Conservation (phyloP, 148 eudicot species). For the Nyssa sinensis region DNA sequence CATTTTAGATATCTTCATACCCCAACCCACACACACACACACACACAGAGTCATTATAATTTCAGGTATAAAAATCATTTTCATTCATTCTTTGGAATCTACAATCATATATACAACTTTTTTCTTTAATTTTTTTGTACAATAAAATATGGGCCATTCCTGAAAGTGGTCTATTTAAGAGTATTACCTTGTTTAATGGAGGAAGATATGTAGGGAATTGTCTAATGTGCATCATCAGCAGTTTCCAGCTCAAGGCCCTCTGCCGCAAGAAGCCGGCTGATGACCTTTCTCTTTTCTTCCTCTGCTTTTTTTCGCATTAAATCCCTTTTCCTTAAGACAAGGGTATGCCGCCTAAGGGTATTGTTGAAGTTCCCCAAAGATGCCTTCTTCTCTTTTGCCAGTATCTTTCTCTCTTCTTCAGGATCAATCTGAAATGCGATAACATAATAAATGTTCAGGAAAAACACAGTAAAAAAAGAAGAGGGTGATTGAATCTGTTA, state of each 20-base stretch:
- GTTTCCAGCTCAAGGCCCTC: conserved; percentile 90
- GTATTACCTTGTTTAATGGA: neutral
- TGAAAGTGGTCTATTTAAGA: neutral
- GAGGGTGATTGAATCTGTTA: neutral
- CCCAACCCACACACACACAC: too few species aligned
- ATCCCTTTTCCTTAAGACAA: conserved; percentile 83
- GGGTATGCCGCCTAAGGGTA: conserved; percentile 81
- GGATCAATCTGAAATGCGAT: conserved; percentile 68
- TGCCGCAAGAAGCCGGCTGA: conserved; percentile 75
- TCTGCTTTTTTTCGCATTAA: conserved; percentile 80
- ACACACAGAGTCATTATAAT: too few species aligned
- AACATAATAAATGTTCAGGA: neutral
- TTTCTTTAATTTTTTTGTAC: conserved; percentile 1
- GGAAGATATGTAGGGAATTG: conserved; percentile 3
- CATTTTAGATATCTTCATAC: too few species aligned
- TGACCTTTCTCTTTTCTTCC: conserved; percentile 67
- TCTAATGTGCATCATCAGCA: conserved; percentile 42
- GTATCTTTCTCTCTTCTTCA: conserved; percentile 81
- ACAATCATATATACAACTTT: neutral
- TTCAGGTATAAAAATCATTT: neutral
- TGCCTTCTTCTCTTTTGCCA: conserved; percentile 82
- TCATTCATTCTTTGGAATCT: neutral
- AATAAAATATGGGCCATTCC: neutral
- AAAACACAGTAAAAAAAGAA: too few species aligned
- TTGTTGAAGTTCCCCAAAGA: conserved; percentile 65